Evolutionary conservation across 208 protist species (phyloP), one percentile per base, ranked within the genome.

Genomic region (Polymyxa betae): DNA sequence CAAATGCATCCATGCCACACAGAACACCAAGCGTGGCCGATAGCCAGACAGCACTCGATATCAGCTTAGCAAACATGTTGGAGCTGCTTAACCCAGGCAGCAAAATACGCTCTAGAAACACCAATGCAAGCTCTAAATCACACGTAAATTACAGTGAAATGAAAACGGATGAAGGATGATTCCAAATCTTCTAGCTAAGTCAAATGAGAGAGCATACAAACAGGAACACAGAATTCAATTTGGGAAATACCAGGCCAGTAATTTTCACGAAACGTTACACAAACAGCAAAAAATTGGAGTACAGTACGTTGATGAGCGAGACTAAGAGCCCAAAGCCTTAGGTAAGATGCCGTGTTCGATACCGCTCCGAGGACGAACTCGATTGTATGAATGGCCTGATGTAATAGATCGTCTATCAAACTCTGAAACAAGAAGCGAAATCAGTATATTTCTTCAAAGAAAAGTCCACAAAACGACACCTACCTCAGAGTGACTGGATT

Each of bases 271-370:
- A n/a, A n/a, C n/a, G n/a, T n/a, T n/a, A n/a, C n/a, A n/a, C n/a
- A n/a, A n/a, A n/a, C n/a, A n/a, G n/a, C n/a, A n/a, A n/a, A n/a
- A n/a, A n/a, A n/a, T n/a, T n/a, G n/a, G n/a, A n/a, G n/a, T n/a
- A n/a, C n/a, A 16, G 54, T 66, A 66, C 54, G 54, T 20, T 98
- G 97, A 95, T 99, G 99, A 24, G 98, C 98, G 1, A 99, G 95
- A 0, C 97, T 99, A 12, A 99, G 96, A 35, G 98, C 99, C 99
- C 98, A 99, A n/a, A 99, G 96, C 94, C 99, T 96, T 0, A 99
- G 95, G 92, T 99, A 99, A 10, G 98, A 99, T 1, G 99, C 99
- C 38, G 99, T 99, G 95, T 99, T 99, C 12, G 98, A 99, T 77
- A 99, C 97, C 91, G 95, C 96, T 38, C 98, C 98, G 0, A 99